Conservation (phyloP, 2,329 filamentous ascomycete species). For the Aspergillus ibericus region DNA sequence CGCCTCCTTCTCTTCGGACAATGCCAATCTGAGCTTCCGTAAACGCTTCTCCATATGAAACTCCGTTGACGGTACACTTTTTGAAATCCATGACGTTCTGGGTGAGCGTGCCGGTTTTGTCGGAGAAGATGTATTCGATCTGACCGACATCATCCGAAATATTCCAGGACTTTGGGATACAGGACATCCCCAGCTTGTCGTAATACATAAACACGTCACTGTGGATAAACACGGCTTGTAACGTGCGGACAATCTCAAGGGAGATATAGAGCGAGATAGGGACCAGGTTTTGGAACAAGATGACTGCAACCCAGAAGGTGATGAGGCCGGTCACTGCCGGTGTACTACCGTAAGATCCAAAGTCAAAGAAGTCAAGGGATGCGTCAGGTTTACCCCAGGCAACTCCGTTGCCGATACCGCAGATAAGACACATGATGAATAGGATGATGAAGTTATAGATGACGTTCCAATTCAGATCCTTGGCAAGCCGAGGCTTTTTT, state of each 20-base stretch:
- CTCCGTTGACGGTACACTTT: slow-evolving; percentile 94
- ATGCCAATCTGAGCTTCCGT: slow-evolving; percentile 96
- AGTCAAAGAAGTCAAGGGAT: slow-evolving; percentile 81
- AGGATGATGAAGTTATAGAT: slow-evolving; percentile 94
- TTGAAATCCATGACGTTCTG: slow-evolving; percentile 99
- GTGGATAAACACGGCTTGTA: slow-evolving; percentile 96
- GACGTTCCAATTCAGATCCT: slow-evolving; percentile 95
- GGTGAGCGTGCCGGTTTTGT: slow-evolving; percentile 87
- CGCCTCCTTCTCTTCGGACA: slow-evolving; percentile 85
- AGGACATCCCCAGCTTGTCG: slow-evolving; percentile 87
- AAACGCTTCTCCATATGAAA: slow-evolving; percentile 94
- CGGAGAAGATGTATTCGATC: slow-evolving; percentile 98
- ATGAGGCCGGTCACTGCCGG: slow-evolving; percentile 84
- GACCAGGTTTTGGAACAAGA: slow-evolving; percentile 97
- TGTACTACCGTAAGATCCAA: slow-evolving; percentile 73
- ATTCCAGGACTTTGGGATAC: slow-evolving; percentile 97
- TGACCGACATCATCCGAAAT: slow-evolving; percentile 97
- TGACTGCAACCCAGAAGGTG: slow-evolving; percentile 92
- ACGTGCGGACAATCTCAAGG: slow-evolving; percentile 88
- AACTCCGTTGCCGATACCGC: slow-evolving; percentile 80
- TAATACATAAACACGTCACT: slow-evolving; percentile 97
- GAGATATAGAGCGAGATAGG: slow-evolving; percentile 98
- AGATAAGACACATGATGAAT: slow-evolving; percentile 82
- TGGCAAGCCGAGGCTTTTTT: slow-evolving; percentile 86
- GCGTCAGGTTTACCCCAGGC: slow-evolving; percentile 74